Evolutionary conservation across 2,329 filamentous ascomycete genomes (phyloP).

Genomic region (Penicillium verrucosum): DNA sequence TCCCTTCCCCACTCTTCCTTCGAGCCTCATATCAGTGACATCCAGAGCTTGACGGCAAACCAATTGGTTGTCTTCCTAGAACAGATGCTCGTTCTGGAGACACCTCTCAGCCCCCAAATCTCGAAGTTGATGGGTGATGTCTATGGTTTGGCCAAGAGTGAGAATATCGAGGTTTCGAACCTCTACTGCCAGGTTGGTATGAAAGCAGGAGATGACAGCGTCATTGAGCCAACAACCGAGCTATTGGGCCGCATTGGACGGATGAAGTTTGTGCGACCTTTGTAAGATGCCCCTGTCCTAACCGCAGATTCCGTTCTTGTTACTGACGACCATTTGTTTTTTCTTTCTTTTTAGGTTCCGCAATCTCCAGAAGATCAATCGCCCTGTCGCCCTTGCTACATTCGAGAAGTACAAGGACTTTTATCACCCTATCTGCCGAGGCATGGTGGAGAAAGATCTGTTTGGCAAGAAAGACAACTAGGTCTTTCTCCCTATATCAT

Average conservation of each 20-base stretch:
- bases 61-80: slow-evolving; percentile 92
- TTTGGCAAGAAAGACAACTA: slow-evolving; percentile 42
- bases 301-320: not conserved
- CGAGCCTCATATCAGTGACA: slow-evolving; percentile 64
- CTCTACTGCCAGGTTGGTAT: slow-evolving; percentile 79
- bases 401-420: slow-evolving; percentile 87
- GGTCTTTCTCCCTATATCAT: not conserved
- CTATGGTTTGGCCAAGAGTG: slow-evolving; percentile 70
- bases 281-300: slow-evolving; percentile 49
- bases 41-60: slow-evolving; percentile 73
- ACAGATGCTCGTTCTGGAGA: slow-evolving; percentile 64
- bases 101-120: slow-evolving; percentile 61
- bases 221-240: slow-evolving; percentile 68
- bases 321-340: slow-evolving; percentile 11
- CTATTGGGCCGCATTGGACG: slow-evolving; percentile 78
- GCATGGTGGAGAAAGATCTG: slow-evolving; percentile 83
- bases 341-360: slow-evolving; percentile 47
- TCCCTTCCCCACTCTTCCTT: slow-evolving; percentile 48
- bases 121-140: slow-evolving; percentile 69
- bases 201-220: slow-evolving; percentile 64
- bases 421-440: slow-evolving; percentile 90
- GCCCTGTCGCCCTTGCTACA: slow-evolving; percentile 70
- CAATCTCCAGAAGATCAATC: slow-evolving; percentile 70
- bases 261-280: slow-evolving; percentile 94
- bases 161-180: slow-evolving; percentile 81